Conservation (phyloP, 2,329 filamentous ascomycete species). For the Fusarium sp. region DNA sequence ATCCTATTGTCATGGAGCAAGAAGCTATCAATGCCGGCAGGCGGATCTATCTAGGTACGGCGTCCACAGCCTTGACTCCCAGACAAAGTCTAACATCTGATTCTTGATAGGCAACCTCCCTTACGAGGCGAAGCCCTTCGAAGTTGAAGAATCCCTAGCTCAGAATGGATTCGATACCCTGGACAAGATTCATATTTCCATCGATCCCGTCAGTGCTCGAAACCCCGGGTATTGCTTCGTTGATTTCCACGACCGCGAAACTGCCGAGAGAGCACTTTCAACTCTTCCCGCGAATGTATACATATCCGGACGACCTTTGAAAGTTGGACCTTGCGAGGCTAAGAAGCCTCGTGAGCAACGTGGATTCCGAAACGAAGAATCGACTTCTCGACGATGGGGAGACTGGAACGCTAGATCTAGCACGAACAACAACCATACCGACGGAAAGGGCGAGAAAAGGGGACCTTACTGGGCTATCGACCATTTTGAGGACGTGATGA, state of each 20-base stretch:
- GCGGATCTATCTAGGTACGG: conserved; percentile 67
- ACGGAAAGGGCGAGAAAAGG: neutral
- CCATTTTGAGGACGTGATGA: conserved; percentile 50
- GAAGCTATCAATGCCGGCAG: conserved; percentile 48
- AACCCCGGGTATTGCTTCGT: conserved; percentile 83
- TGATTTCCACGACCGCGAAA: conserved; percentile 68
- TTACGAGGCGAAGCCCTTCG: conserved; percentile 64
- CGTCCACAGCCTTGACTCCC: neutral
- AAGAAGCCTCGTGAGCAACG: conserved; percentile 52
- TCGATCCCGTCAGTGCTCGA: conserved; percentile 74
- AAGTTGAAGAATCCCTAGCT: conserved; percentile 70
- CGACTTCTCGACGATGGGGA: conserved; percentile 57
- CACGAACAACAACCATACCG: neutral
- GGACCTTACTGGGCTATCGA: conserved; percentile 32
- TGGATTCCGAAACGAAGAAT: conserved; percentile 22
- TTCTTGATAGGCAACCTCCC: conserved; percentile 61
- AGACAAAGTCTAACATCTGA: conserved; percentile 6
- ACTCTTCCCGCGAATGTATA: conserved; percentile 66
- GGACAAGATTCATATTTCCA: conserved; percentile 73
- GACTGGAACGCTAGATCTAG: conserved; percentile 53
- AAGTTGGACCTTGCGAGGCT: conserved; percentile 73
- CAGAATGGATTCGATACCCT: conserved; percentile 54
- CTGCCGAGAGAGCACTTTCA: conserved; percentile 65
- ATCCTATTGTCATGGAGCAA: conserved; percentile 14
- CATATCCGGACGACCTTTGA: conserved; percentile 69